Percentiles rank a stretch among this genome's conserved stretches.
Evolutionary conservation across 106 monocot species (phyloP).

Genomic region (Allium cepa): DNA sequence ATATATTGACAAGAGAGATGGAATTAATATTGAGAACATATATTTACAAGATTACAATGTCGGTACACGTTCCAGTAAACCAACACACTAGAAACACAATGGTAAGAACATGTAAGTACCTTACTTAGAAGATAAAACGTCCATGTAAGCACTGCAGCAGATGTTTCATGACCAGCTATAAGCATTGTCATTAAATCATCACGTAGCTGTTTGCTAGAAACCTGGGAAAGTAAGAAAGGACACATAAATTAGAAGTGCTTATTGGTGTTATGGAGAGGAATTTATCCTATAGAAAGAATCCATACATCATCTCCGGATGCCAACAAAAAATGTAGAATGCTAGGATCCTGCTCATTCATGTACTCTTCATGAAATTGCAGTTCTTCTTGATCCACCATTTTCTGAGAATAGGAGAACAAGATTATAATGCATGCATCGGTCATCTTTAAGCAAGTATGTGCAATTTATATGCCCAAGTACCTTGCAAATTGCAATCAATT

Average conservation of each 20-base stretch:
- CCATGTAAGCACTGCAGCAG: constrained; percentile 97
- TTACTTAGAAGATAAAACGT: constrained; percentile 95
- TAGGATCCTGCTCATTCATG: constrained; percentile 98
- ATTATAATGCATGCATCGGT: not conserved
- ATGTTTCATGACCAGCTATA: constrained; percentile 98
- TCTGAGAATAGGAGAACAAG: constrained; percentile 26
- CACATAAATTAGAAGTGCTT: not conserved
- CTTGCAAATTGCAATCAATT: constrained; percentile 86
- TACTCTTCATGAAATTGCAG: constrained; percentile 94
- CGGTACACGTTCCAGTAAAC: too few species aligned
- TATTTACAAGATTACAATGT: too few species aligned
- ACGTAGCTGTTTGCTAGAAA: constrained; percentile 94
- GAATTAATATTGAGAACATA: too few species aligned
- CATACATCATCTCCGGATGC: constrained; percentile 97
- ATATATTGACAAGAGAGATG: too few species aligned
- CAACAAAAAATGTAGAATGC: constrained; percentile 95
- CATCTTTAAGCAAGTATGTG: not conserved
- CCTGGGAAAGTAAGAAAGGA: constrained; percentile 24
- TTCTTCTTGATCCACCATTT: constrained; percentile 91
- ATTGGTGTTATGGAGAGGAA: too few species aligned
- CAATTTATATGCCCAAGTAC: constrained; percentile 17
- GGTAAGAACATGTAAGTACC: constrained; percentile 20
- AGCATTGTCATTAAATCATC: constrained; percentile 99
- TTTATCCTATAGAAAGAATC: not conserved
- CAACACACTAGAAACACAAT: too few species aligned